Conservation (phyloP, 768 basidiomycete species). For the Paxillus involutus region DNA sequence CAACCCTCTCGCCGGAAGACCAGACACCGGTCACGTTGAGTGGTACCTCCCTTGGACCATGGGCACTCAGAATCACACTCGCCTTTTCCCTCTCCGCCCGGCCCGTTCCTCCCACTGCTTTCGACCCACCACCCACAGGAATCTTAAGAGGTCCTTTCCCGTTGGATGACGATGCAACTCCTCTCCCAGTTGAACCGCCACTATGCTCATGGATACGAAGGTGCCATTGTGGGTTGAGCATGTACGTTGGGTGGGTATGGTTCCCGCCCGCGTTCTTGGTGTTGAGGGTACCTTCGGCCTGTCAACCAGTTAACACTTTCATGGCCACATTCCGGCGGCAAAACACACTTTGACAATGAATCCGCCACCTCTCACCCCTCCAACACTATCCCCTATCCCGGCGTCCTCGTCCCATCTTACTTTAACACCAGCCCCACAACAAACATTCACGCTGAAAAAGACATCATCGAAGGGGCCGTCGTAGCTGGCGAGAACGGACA, state of each 20-base stretch:
- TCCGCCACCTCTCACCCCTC: not conserved
- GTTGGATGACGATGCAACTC: not conserved
- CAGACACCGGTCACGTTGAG: constrained; percentile 74
- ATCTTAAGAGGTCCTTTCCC: constrained; percentile 3
- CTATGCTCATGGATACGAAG: constrained; percentile 52
- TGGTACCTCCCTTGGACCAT: constrained; percentile 64
- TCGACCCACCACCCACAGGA: constrained; percentile 10
- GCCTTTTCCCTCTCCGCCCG: constrained; percentile 31
- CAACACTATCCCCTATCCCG: constrained; percentile 5
- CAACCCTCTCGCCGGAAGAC: constrained; percentile 71
- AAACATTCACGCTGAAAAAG: constrained; percentile 69
- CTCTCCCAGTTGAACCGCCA: constrained; percentile 1
- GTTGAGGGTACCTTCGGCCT: constrained; percentile 66
- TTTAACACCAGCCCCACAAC: constrained; percentile 31
- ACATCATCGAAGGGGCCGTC: constrained; percentile 63
- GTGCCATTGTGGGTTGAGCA: constrained; percentile 89
- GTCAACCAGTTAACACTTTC: constrained; percentile 5
- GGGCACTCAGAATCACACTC: constrained; percentile 44
- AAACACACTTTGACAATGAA: constrained; percentile 16
- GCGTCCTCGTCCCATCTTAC: constrained; percentile 49
- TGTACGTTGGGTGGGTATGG: constrained; percentile 73
- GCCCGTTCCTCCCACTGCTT: not conserved
- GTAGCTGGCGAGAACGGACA: constrained; percentile 65
- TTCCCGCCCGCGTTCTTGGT: constrained; percentile 84
- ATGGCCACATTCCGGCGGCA: not conserved